Evolutionary conservation across 2,329 filamentous ascomycete species (phyloP).

Genomic region (Aureobasidium sp.): DNA sequence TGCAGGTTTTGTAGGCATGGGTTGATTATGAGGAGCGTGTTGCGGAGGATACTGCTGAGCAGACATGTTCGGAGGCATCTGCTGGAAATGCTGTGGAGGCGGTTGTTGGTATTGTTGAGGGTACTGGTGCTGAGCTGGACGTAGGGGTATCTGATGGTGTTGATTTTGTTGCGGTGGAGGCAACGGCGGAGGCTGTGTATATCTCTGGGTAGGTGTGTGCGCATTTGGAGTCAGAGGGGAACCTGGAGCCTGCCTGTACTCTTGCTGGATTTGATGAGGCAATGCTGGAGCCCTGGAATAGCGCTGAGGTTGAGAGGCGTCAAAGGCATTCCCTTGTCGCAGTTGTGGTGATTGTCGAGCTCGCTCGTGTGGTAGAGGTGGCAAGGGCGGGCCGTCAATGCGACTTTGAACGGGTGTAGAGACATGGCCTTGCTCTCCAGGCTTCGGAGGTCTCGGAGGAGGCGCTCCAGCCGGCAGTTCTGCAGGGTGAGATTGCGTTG

Average conservation of each 20-base stretch:
- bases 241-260: background rate
- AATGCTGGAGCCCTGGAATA: constrained; percentile 1
- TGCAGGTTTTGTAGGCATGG: constrained; percentile 25
- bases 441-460: constrained; percentile 48
- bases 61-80: constrained; percentile 11
- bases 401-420: constrained; percentile 9
- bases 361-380: constrained; percentile 25
- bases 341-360: constrained; percentile 15
- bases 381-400: constrained; percentile 27
- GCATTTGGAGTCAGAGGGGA: background rate
- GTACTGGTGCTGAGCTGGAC: constrained; percentile 11
- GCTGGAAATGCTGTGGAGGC: background rate
- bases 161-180: constrained; percentile 24
- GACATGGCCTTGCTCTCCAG: constrained; percentile 27
- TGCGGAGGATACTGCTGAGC: constrained; percentile 15
- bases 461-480: constrained; percentile 22
- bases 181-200: constrained; percentile 28
- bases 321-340: constrained; percentile 22
- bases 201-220: background rate
- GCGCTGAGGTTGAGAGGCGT: background rate
- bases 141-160: constrained; percentile 16
- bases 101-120: constrained; percentile 15
- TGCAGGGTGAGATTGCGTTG: constrained; percentile 18
- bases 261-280: background rate
- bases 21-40: constrained; percentile 20